Evolutionary conservation across 2,329 filamentous ascomycete species (phyloP), one percentile per base, ranked within the genome.

Genomic region (Arthrobotrys megalospora): DNA sequence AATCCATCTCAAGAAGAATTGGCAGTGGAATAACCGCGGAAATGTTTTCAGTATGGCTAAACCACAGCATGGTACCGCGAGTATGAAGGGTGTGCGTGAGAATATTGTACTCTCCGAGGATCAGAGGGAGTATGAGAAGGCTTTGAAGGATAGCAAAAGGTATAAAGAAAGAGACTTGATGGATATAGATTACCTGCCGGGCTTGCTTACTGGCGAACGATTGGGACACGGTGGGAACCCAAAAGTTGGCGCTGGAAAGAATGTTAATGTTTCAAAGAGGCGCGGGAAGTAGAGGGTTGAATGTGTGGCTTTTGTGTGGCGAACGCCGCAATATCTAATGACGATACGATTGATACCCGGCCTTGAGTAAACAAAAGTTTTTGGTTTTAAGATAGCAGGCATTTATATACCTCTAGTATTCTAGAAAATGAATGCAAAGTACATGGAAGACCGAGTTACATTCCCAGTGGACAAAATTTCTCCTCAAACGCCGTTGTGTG

Each of bases 41-140:
- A 96, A 97, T 84, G 90, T 93, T 43, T 99, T 91, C 86, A 96
- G 93, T 84, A 90, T 99, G 52, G 96, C 96, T 0, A 98, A 97
- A 86, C 93, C 96, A 0, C 89, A 92, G 11, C 90, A 92, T 78
- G 96, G 96, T 1, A 91, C 89, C 12, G 86, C 94, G 6, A 97
- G 90, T 84, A 94, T 93, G 55, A 93, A 94, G 84, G 93, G 93
- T 14, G 98, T 96, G 93, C 95, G 94, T 8, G 88, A 89, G 47
- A 90, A 91, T 41, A 86, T 99, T 80, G 93, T 99, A 67, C 86
- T 99, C 8, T 90, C 94, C 0, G 95, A 97, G 85, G 96, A 99
- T 84, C 96, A 99, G 87, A 97, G 97, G 86, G 96, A 99, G 86
- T 98, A 92, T 84, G 84, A 89, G 48, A 87, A 88, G 80, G 90